phyloP scores from a whole-genome alignment of 495 filamentous ascomycete genomes.

The Xylaria palmicola region DNA sequence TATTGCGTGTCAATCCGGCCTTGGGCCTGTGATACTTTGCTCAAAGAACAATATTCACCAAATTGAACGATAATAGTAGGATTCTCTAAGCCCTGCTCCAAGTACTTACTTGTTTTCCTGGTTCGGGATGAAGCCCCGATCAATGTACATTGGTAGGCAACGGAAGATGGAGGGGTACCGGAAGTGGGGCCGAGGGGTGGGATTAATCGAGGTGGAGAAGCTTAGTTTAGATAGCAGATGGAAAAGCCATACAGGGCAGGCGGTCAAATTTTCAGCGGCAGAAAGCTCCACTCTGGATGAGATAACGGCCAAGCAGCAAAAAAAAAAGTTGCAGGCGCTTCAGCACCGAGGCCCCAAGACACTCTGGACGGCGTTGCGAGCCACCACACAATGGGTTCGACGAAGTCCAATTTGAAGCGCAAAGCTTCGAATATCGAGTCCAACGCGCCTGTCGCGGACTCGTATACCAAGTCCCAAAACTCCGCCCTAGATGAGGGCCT shows the following conservation, averaged over 20 bases:
- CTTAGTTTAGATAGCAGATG: background rate
- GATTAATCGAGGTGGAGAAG: background rate
- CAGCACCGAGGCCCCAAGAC: slow-evolving; percentile 9
- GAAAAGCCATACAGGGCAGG: background rate
- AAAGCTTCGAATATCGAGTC: slow-evolving; percentile 38
- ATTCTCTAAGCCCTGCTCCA: too few relatives aligned
- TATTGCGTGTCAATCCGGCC: too few relatives aligned
- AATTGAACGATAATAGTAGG: too few relatives aligned
- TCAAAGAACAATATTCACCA: too few relatives aligned
- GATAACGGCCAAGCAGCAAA: background rate
- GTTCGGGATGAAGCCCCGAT: background rate
- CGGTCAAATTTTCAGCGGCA: slow-evolving; percentile 15
- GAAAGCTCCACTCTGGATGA: slow-evolving; percentile 7
- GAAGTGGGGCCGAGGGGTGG: background rate
- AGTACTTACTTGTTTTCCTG: too few relatives aligned
- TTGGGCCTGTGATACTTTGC: too few relatives aligned
- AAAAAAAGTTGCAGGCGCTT: slow-evolving; percentile 20
- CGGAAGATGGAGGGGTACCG: background rate
- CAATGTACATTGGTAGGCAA: background rate
- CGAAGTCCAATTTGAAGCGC: slow-evolving; percentile 43
- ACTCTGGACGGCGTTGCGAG: slow-evolving; percentile 15
- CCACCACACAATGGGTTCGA: slow-evolving; percentile 39
- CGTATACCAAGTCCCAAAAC: background rate
- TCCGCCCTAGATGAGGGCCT: slow-evolving; percentile 52
- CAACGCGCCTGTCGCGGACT: slow-evolving; percentile 32